A percentile compares a stretch with the other conserved stretches of the same genome.
phyloP scores from a whole-genome alignment of 2,329 filamentous ascomycete species.

The Penicillium brevicompactum region DNA sequence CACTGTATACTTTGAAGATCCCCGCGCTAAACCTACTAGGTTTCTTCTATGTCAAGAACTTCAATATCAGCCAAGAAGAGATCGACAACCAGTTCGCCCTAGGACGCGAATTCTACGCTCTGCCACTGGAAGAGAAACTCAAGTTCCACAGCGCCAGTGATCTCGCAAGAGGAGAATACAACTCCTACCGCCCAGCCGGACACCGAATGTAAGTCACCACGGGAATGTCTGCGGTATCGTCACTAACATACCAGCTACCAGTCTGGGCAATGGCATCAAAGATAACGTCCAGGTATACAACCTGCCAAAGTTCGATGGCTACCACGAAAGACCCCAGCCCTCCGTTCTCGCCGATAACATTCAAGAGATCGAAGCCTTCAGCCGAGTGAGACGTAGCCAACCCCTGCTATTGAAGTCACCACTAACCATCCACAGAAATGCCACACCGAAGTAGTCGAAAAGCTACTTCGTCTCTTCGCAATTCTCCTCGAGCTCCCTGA shows the following conservation, averaged over 20 bases:
- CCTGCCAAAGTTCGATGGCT: constrained; percentile 59
- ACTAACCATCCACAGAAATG: constrained; percentile 26
- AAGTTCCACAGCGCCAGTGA: constrained; percentile 53
- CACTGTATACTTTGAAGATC: no score
- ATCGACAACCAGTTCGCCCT: constrained; percentile 64
- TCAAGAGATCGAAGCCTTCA: constrained; percentile 59
- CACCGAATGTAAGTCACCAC: constrained; percentile 32
- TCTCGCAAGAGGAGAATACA: constrained; percentile 57
- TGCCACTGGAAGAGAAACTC: constrained; percentile 61
- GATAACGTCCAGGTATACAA: constrained; percentile 65
- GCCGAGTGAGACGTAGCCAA: constrained; percentile 31
- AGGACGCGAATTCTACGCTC: constrained; percentile 59
- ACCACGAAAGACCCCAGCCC: constrained; percentile 51
- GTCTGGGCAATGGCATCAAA: constrained; percentile 44
- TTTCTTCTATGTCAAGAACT: constrained; percentile 67
- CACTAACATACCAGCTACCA: constrained; percentile 6
- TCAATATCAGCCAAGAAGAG: constrained; percentile 61
- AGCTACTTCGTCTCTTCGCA: constrained; percentile 61
- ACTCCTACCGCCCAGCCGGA: constrained; percentile 57
- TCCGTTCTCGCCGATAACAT: constrained; percentile 52
- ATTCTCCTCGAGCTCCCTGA: constrained; percentile 59
- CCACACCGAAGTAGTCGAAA: constrained; percentile 35
- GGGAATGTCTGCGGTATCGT: constrained; percentile 14
- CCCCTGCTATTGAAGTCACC: neutral
- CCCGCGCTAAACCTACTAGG: constrained; percentile 38